phyloP scores from a whole-genome alignment of 208 protist species.

The Trypanosoma avium region DNA sequence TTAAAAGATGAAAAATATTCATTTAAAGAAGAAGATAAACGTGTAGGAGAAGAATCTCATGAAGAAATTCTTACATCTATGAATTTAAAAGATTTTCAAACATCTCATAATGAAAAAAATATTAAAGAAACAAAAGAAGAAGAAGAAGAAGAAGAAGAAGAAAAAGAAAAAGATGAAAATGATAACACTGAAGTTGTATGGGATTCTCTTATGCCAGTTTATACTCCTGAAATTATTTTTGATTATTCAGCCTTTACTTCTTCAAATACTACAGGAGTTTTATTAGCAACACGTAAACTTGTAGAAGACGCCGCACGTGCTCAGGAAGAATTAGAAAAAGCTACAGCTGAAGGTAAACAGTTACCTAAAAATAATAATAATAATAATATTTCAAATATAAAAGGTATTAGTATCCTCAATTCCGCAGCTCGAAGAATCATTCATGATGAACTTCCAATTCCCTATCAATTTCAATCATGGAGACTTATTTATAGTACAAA shows the following conservation, averaged over 20 bases:
- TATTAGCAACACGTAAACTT: slow-evolving; percentile 38
- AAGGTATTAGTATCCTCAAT: slow-evolving; percentile 44
- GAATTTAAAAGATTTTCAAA: background rate
- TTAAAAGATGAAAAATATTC: too few species aligned
- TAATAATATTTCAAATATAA: too few species aligned
- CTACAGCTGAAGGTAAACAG: background rate
- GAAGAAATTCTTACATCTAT: too few species aligned
- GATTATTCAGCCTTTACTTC: slow-evolving; percentile 76
- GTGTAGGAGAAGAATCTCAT: too few species aligned
- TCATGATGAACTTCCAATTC: slow-evolving; percentile 55
- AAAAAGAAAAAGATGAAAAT: slow-evolving; percentile 15
- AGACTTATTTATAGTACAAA: slow-evolving; percentile 73
- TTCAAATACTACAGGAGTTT: slow-evolving; percentile 52
- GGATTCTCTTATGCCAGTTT: slow-evolving; percentile 21
- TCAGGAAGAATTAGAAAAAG: slow-evolving; percentile 20
- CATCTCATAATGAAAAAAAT: background rate
- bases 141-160: background rate
- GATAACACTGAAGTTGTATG: slow-evolving; percentile 22
- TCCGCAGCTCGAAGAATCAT: slow-evolving; percentile 44
- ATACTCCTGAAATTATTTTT: slow-evolving; percentile 45
- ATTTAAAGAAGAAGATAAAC: too few species aligned
- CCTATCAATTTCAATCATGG: slow-evolving; percentile 68
- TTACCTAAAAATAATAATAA: too few species aligned
- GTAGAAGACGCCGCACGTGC: slow-evolving; percentile 12
- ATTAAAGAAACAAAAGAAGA: background rate